Evolutionary conservation across 2,329 filamentous ascomycete genomes (phyloP).

Genomic region (Hyphodiscus sp.): DNA sequence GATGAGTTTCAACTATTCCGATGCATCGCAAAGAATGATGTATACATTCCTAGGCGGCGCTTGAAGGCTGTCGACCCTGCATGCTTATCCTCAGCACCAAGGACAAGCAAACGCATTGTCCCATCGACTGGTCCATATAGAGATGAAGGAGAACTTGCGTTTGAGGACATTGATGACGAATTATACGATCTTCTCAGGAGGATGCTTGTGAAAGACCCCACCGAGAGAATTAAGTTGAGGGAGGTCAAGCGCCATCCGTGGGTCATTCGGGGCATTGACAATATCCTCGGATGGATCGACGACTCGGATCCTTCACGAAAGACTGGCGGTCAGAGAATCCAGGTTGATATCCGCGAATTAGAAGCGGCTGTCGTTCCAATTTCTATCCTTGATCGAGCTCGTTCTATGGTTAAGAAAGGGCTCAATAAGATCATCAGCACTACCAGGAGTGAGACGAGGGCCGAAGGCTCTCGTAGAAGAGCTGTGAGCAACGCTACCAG

Average conservation of each 20-base stretch:
- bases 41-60: conserved; percentile 77
- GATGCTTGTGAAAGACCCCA: conserved; percentile 83
- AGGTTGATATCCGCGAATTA: conserved; percentile 86
- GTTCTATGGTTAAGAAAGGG: conserved; percentile 67
- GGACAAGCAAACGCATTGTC: conserved; percentile 43
- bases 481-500: conserved; percentile 59
- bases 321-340: conserved; percentile 76
- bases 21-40: conserved; percentile 86
- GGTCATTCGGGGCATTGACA: conserved; percentile 72
- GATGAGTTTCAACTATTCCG: conserved; percentile 90
- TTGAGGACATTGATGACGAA: conserved; percentile 78
- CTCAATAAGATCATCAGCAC: conserved; percentile 52
- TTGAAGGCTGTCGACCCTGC: conserved; percentile 67
- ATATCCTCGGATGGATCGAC: conserved; percentile 79
- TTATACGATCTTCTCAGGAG: conserved; percentile 71
- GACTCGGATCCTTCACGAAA: conserved; percentile 81
- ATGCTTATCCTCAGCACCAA: conserved; percentile 48
- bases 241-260: conserved; percentile 94
- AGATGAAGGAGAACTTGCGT: conserved; percentile 69
- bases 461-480: conserved; percentile 49
- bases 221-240: conserved; percentile 78
- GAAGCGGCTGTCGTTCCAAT: conserved; percentile 85
- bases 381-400: conserved; percentile 77
- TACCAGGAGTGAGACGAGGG: conserved; percentile 40
- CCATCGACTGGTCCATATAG: conserved; percentile 57